Evolutionary conservation across 225 moss, liverwort and hornwort species (phyloP).

Genomic region (Physcomitrium patens): DNA sequence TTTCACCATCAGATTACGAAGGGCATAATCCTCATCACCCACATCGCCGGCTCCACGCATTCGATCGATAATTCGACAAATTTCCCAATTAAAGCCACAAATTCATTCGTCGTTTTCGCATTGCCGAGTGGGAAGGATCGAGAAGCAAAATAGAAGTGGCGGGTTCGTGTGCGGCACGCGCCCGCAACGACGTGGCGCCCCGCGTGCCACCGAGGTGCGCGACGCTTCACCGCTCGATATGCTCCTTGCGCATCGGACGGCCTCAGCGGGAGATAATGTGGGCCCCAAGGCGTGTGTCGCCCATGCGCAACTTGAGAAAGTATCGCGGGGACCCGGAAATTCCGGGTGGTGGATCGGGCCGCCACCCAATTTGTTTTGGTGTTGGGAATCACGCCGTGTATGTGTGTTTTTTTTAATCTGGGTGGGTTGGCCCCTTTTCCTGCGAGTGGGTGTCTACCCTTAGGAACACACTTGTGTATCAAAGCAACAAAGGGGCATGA

Average conservation of each 20-base stretch:
- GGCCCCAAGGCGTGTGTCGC: conserved; percentile 25
- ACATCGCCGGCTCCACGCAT: too few species aligned
- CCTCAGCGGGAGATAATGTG: rapidly evolving
- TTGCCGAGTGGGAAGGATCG: neutral
- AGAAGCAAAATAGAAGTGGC: neutral
- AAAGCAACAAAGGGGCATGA: too few species aligned
- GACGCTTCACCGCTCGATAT: neutral
- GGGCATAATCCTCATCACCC: too few species aligned
- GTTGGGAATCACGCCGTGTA: too few species aligned
- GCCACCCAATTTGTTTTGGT: too few species aligned
- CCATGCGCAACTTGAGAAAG: conserved; percentile 20
- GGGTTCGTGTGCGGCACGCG: conserved; percentile 34
- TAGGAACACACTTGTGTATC: too few species aligned
- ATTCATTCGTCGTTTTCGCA: too few species aligned
- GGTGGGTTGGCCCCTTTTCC: too few species aligned
- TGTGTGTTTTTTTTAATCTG: too few species aligned
- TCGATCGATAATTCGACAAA: neutral
- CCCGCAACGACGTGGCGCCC: conserved; percentile 31
- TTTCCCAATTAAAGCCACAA: neutral
- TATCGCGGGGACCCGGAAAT: neutral
- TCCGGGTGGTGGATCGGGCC: too few species aligned
- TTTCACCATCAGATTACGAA: too few species aligned
- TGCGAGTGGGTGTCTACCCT: too few species aligned
- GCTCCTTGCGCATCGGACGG: neutral
- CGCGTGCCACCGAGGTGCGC: neutral